Conservation (phyloP, 805 yeast genomes). For the Candida qinlingensis region DNA sequence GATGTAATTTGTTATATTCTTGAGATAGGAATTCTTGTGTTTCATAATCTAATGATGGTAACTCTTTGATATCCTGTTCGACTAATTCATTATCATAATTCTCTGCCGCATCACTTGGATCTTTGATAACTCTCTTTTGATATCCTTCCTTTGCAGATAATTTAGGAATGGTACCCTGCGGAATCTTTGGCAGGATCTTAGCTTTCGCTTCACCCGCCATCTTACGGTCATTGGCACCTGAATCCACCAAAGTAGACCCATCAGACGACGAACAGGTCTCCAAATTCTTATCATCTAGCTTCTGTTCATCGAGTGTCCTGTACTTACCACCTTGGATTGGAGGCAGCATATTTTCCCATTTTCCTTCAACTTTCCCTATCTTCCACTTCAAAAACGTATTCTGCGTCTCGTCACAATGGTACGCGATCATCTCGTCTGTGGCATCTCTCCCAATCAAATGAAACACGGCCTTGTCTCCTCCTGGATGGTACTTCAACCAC, state of each 20-base stretch:
- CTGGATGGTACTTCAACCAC: constrained; percentile 80
- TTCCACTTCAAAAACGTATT: constrained; percentile 47
- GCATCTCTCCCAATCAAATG: constrained; percentile 91
- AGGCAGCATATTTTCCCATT: constrained; percentile 75
- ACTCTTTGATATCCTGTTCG: constrained; percentile 44
- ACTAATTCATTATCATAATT: constrained; percentile 55
- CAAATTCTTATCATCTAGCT: neutral
- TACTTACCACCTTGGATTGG: constrained; percentile 81
- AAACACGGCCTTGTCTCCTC: constrained; percentile 78
- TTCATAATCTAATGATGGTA: constrained; percentile 62
- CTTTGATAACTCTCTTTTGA: constrained; percentile 36
- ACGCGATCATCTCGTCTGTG: constrained; percentile 84
- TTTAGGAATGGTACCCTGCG: constrained; percentile 41
- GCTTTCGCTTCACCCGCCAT: constrained; percentile 39
- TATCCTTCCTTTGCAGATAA: constrained; percentile 29
- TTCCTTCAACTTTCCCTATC: constrained; percentile 57
- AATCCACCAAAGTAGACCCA: constrained; percentile 7
- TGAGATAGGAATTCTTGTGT: constrained; percentile 56
- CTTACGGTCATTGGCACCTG: neutral
- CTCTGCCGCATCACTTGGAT: constrained; percentile 48
- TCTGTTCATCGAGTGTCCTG: constrained; percentile 27
- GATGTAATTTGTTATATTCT: constrained; percentile 59
- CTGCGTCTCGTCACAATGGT: constrained; percentile 61
- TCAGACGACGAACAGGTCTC: constrained; percentile 1
- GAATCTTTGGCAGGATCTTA: constrained; percentile 44